These are phyloP conservation scores for Microsporum audouinii DNA, from an alignment of 2,329 filamentous ascomycete species.

Conservation along the genomic window DNA sequence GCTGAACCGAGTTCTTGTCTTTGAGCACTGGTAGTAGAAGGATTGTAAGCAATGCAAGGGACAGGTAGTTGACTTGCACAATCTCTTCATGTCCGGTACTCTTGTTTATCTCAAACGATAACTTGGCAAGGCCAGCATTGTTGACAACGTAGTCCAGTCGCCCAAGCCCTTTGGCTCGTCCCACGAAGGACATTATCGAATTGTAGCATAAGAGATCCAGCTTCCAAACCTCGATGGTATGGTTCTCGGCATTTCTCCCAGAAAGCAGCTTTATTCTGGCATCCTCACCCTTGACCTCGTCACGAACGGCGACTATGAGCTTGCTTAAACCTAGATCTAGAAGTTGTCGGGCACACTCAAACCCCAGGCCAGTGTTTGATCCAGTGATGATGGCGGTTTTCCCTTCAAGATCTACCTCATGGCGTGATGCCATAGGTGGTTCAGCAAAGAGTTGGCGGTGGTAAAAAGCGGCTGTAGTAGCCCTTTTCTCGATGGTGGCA, in stretches of 20 bases:
- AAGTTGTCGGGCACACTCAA: conserved; percentile 35
- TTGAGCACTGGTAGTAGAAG: background rate
- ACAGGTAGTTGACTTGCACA: conserved; percentile 1
- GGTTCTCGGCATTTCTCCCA: conserved; percentile 25
- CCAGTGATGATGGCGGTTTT: conserved; percentile 42
- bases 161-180: conserved; percentile 26
- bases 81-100: conserved; percentile 30
- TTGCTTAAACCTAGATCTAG: conserved; percentile 30
- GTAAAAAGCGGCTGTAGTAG: background rate
- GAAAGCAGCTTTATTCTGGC: conserved; percentile 26
- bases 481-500: background rate
- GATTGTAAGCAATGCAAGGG: background rate
- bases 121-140: conserved; percentile 32
- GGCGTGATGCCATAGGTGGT: background rate
- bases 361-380: conserved; percentile 40
- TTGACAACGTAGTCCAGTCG: conserved; percentile 37
- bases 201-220: conserved; percentile 41
- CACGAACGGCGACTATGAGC: conserved; percentile 41
- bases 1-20: conserved; percentile 7
- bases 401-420: conserved; percentile 15
- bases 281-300: conserved; percentile 31
- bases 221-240: conserved; percentile 39
- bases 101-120: conserved; percentile 15
- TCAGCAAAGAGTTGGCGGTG: background rate
- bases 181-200: conserved; percentile 36